These are phyloP conservation scores for Pulicaria dysenterica DNA, from an alignment of 129 eudicot genomes.

Conservation along the genomic window DNA sequence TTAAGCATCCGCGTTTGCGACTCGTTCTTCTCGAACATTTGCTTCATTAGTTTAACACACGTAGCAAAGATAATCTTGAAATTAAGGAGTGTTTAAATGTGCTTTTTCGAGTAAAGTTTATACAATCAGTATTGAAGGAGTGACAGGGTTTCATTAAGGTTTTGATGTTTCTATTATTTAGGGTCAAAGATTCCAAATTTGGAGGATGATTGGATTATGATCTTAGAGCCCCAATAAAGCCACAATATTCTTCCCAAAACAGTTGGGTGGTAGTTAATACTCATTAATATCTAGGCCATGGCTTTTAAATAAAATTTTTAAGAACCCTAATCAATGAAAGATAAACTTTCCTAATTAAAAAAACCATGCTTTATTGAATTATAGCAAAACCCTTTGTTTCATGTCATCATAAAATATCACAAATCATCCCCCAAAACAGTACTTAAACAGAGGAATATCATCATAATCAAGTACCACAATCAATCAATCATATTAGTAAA, in stretches of 20 bases:
- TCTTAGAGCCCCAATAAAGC: too few species aligned
- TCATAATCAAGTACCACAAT: slow-evolving; percentile 8
- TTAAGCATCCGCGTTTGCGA: slow-evolving; percentile 43
- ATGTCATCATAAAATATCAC: slow-evolving; percentile 9
- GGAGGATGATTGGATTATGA: too few species aligned
- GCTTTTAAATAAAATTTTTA: slow-evolving; percentile 1
- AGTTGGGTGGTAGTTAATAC: too few species aligned
- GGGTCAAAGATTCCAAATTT: not conserved
- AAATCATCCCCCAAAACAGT: slow-evolving; percentile 20
- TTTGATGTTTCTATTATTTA: not conserved
- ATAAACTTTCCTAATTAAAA: not conserved
- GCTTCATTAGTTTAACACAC: slow-evolving; percentile 41
- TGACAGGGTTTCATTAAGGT: not conserved
- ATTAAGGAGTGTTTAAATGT: not conserved
- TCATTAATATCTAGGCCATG: not conserved
- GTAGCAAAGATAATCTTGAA: too few species aligned
- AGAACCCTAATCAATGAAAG: slow-evolving; percentile 2
- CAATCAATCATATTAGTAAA: slow-evolving; percentile 1
- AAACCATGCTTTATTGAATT: slow-evolving; percentile 21
- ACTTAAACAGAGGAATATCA: slow-evolving; percentile 18
- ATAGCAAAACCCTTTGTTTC: slow-evolving; percentile 5
- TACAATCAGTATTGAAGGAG: not conserved
- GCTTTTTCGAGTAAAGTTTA: not conserved
- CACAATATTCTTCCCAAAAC: too few species aligned
- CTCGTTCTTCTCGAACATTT: slow-evolving; percentile 46